Base-by-base conservation (phyloP, 1,139 yeast genomes). In the Debaryomyces coudertii region DNA sequence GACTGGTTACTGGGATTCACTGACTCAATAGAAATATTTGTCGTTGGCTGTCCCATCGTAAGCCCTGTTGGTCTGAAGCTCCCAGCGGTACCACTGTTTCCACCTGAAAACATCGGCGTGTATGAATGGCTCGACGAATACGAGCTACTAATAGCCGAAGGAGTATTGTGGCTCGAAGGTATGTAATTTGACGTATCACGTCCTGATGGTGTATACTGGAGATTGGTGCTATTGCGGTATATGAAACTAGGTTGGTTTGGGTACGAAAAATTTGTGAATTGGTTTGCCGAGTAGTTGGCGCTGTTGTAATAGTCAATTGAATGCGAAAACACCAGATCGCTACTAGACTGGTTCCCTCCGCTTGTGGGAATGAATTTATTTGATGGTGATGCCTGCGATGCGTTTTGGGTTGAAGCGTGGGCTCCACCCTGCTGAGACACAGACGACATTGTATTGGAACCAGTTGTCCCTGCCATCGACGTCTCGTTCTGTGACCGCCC, bases 101-200 rank as follows among this genome's bases (percentile, higher is more conserved):
- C 15, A 16, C 54, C 49, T 48, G 62, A 53, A 46, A 54, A 51
- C 37, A 61, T 51, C 16, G 76, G 72, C 7, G 75, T 70, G 50
- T 73, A 75, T 29, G 76, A 68, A 51, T 67, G 69, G 51, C 66
- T 66, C 9, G 78, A 72, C 9, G 73, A 63, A 57, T 78, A 78
- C 4, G 82, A 77, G 9, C 74, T 66, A 50, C 79, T 71, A 14
- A 80, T 75, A 39, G 71, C 79, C 38, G 77, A 77, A 5, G 85
- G 86, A 2, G 84, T 78, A 57, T 80, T 78, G 57, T 80, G 85
- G 42, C 74, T 66, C 15, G 73, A 62, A 8, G 79, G 78, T 16
- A 74, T 68, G 52, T 69, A 73, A 53, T 67, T 66, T 53, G 68
- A 48, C 46, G 70, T 60, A 46, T 68, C 63, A 54, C 62, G 47